phyloP scores from a whole-genome alignment of 495 filamentous ascomycete species.

The Neurospora sp. region DNA sequence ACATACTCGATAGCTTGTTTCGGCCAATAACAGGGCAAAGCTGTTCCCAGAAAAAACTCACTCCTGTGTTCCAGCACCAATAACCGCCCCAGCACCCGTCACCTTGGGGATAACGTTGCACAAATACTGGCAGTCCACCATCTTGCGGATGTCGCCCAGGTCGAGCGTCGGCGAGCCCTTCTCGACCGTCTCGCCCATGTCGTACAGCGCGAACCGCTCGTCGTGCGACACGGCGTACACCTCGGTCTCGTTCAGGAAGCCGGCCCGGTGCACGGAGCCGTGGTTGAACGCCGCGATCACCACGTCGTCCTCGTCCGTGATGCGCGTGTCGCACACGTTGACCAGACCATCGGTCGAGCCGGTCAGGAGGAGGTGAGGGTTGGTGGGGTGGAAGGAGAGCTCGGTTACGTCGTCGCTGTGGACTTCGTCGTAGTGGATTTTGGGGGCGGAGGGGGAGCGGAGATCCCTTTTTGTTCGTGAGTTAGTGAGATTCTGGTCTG shows the following conservation, averaged over 20 bases:
- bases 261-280: conserved; percentile 74
- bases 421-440: conserved; percentile 65
- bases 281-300: conserved; percentile 83
- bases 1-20: background rate
- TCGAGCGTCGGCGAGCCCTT: conserved; percentile 46
- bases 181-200: conserved; percentile 47
- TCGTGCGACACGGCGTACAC: conserved; percentile 74
- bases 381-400: conserved; percentile 62
- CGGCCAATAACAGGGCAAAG: background rate
- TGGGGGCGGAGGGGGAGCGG: conserved; percentile 43
- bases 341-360: conserved; percentile 89
- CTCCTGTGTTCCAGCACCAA: conserved; percentile 54
- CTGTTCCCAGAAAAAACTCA: conserved; percentile 20
- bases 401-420: conserved; percentile 91
- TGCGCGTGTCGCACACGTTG: conserved; percentile 68
- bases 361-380: conserved; percentile 58
- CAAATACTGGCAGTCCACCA: conserved; percentile 72
- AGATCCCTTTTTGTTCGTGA: conserved; percentile 48
- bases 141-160: conserved; percentile 66
- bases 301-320: conserved; percentile 77
- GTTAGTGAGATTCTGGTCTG: background rate
- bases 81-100: conserved; percentile 45
- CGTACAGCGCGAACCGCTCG: conserved; percentile 69
- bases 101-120: conserved; percentile 54
- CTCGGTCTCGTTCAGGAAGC: conserved; percentile 59